Percentiles rank a stretch among this genome's conserved stretches.
Evolutionary conservation across 1,284 basidiomycete genomes (phyloP).

Genomic region (Apiotrichum laibachii): DNA sequence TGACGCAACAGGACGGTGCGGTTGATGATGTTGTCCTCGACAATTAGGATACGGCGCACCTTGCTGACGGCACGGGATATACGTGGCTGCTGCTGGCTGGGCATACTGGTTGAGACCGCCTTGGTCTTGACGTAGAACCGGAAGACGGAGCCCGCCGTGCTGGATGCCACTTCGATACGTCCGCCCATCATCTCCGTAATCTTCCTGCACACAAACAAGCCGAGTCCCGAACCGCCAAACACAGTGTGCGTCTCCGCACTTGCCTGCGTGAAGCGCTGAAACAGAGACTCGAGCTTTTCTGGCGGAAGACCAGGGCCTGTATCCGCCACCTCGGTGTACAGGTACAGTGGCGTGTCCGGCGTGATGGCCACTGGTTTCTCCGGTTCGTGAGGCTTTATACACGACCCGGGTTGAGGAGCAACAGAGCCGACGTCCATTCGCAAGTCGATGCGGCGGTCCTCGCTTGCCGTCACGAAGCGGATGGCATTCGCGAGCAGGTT

Average conservation of each 20-base stretch:
- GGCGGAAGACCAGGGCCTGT: conserved; percentile 42
- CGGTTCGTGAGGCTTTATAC: conserved; percentile 27
- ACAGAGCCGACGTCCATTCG: conserved; percentile 38
- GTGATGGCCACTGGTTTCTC: background rate
- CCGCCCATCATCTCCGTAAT: conserved; percentile 27
- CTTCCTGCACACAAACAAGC: conserved; percentile 30
- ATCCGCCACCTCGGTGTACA: conserved; percentile 37
- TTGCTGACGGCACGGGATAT: background rate
- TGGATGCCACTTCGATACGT: conserved; percentile 25
- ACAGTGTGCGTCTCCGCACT: conserved; percentile 38
- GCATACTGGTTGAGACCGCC: background rate
- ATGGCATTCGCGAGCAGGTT: conserved; percentile 48
- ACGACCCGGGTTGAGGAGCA: conserved; percentile 31
- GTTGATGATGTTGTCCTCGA: conserved; percentile 47
- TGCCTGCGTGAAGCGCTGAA: conserved; percentile 43
- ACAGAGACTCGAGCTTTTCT: conserved; percentile 35
- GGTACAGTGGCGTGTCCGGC: conserved; percentile 29
- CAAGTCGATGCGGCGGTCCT: conserved; percentile 30
- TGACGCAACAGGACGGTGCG: conserved; percentile 30
- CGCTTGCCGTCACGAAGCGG: conserved; percentile 40
- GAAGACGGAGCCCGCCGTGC: conserved; percentile 46
- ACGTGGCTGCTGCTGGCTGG: background rate
- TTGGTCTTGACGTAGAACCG: conserved; percentile 32
- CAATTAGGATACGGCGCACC: conserved; percentile 28
- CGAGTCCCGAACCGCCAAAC: conserved; percentile 44